These are phyloP conservation scores for Petunia axillaris DNA, from an alignment of 257 asterid genomes.

Conservation along the genomic window DNA sequence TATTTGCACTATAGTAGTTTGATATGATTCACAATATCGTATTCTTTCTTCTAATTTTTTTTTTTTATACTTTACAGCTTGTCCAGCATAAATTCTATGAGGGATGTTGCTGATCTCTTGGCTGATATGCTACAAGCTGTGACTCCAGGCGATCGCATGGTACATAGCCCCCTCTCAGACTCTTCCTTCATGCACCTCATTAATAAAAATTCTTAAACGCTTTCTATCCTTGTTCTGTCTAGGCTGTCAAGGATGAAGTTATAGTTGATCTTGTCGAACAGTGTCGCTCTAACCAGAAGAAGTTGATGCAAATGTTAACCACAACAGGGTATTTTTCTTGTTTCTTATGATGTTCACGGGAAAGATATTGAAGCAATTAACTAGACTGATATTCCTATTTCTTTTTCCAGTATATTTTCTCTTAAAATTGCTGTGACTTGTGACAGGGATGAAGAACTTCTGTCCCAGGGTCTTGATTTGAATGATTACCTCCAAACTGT, in stretches of 20 bases:
- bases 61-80: constrained; percentile 43
- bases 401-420: constrained; percentile 19
- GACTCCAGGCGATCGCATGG: constrained; percentile 61
- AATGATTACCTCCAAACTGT: constrained; percentile 73
- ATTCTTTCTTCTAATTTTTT: background rate
- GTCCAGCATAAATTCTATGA: constrained; percentile 61
- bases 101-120: constrained; percentile 68
- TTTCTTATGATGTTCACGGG: constrained; percentile 8
- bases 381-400: constrained; percentile 5
- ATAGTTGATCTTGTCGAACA: constrained; percentile 80
- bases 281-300: constrained; percentile 79
- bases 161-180: constrained; percentile 31
- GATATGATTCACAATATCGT: background rate
- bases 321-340: constrained; percentile 55
- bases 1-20: background rate
- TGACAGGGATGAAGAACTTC: constrained; percentile 85
- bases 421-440: background rate
- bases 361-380: constrained; percentile 11
- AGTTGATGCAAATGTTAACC: constrained; percentile 72
- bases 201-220: background rate
- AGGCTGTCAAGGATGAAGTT: constrained; percentile 79
- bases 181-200: constrained; percentile 12
- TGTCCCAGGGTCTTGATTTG: constrained; percentile 82
- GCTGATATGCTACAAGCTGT: constrained; percentile 85
- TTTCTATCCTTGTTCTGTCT: constrained; percentile 23